Conservation (phyloP, 768 basidiomycete species). For the Leucocoprinus birnbaumii region DNA sequence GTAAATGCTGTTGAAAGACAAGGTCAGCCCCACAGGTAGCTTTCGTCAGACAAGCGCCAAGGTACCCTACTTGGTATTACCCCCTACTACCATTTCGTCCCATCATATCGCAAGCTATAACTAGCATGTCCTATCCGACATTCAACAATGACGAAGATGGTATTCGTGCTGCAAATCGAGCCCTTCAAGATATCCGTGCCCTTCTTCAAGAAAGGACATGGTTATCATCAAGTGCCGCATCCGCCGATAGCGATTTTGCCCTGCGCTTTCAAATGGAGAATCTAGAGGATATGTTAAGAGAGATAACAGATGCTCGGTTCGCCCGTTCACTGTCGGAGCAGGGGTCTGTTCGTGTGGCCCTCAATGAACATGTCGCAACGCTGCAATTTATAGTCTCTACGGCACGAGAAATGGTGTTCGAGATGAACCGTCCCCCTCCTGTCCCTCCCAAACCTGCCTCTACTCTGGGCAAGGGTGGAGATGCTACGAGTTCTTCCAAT, state of each 20-base stretch:
- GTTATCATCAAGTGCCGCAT: background rate
- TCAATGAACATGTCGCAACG: background rate
- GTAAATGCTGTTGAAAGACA: background rate
- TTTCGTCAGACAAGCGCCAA: no score
- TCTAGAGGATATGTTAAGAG: conserved; percentile 1
- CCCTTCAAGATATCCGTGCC: background rate
- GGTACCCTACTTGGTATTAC: background rate
- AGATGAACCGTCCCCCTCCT: no score
- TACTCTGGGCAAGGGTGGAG: no score
- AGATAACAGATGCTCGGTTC: conserved; percentile 3
- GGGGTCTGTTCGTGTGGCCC: background rate
- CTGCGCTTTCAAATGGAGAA: background rate
- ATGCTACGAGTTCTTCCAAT: no score
- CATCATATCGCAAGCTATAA: background rate
- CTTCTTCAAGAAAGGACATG: background rate
- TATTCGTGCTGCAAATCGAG: background rate
- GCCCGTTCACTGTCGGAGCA: background rate
- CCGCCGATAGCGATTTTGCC: conserved; percentile 1
- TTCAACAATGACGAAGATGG: conserved; percentile 2
- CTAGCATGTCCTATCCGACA: background rate
- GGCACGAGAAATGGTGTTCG: background rate
- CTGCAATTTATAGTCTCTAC: conserved; percentile 2
- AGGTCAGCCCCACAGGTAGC: no score
- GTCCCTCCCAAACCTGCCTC: no score
- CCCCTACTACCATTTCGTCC: background rate